Evolutionary conservation across 1,139 yeast species (phyloP).

Genomic region (Blastobotrys ciferrii): DNA sequence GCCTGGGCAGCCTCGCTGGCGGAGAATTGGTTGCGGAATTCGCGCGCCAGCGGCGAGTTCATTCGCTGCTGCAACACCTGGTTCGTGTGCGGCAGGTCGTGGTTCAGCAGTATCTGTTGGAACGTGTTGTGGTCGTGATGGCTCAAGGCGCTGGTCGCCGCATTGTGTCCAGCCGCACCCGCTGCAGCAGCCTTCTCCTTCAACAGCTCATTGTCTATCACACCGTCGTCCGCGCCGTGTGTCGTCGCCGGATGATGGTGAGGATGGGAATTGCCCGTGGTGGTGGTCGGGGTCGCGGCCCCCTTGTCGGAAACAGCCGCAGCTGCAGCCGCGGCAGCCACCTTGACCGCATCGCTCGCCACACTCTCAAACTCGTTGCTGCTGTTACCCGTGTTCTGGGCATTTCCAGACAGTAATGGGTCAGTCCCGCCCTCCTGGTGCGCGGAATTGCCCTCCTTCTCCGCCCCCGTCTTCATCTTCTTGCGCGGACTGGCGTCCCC

Average conservation of each 20-base stretch:
- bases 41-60: conserved; percentile 11
- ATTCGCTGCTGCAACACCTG: conserved; percentile 10
- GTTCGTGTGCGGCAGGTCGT: conserved; percentile 12
- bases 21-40: conserved; percentile 8
- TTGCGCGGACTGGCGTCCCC: conserved; percentile 2
- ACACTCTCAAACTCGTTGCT: not conserved
- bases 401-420: not conserved
- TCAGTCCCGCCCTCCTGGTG: not conserved
- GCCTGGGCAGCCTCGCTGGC: conserved; percentile 13
- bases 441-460: not conserved
- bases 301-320: conserved; percentile 15
- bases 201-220: conserved; percentile 10
- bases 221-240: not conserved
- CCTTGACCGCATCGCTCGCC: conserved; percentile 10
- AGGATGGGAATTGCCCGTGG: not conserved
- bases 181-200: conserved; percentile 15
- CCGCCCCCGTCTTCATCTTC: conserved; percentile 4
- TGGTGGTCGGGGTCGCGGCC: conserved; percentile 4
- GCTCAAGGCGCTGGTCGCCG: conserved; percentile 2
- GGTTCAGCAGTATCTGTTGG: conserved; percentile 10
- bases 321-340: conserved; percentile 18
- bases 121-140: conserved; percentile 7
- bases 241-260: not conserved
- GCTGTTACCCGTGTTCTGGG: not conserved
- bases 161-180: conserved; percentile 3